Conservation (phyloP, 148 eudicot species). For the Amaranthus hypochondriacus region DNA sequence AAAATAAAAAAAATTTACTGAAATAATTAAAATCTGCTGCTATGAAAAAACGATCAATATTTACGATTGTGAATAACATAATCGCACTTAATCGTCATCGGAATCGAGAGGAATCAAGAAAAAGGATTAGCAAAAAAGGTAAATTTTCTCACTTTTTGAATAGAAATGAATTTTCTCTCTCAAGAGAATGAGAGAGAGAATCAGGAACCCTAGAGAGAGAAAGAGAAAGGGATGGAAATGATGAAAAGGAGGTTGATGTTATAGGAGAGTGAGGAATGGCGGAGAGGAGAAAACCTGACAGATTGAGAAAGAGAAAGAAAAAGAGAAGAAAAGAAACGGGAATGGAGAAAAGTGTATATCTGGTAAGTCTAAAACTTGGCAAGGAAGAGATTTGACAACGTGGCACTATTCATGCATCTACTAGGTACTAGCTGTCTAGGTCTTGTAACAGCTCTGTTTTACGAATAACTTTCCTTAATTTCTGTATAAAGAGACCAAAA, state of each 20-base stretch:
- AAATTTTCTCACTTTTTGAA: background rate
- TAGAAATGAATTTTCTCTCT: background rate
- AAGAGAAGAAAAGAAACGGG: background rate
- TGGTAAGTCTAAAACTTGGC: background rate
- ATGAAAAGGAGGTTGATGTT: background rate
- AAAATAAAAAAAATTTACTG: no score
- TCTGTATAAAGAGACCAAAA: no score
- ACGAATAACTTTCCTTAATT: no score
- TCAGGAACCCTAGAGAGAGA: conserved; percentile 42
- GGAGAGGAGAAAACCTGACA: background rate
- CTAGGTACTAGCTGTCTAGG: background rate
- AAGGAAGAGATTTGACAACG: conserved; percentile 17
- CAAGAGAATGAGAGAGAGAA: conserved; percentile 7
- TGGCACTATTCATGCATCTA: conserved; percentile 31
- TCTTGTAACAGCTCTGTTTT: background rate
- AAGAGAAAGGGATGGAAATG: background rate
- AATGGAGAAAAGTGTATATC: background rate
- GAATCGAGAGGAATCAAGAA: conserved; percentile 23
- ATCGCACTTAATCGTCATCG: background rate
- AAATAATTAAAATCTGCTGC: conserved; percentile 3
- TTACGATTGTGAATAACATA: background rate
- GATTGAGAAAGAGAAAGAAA: background rate
- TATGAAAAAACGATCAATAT: background rate
- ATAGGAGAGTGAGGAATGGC: background rate
- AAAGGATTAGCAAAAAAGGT: background rate